Conservation (phyloP, 2,329 filamentous ascomycete species). For the Trichoderma polysporum region DNA sequence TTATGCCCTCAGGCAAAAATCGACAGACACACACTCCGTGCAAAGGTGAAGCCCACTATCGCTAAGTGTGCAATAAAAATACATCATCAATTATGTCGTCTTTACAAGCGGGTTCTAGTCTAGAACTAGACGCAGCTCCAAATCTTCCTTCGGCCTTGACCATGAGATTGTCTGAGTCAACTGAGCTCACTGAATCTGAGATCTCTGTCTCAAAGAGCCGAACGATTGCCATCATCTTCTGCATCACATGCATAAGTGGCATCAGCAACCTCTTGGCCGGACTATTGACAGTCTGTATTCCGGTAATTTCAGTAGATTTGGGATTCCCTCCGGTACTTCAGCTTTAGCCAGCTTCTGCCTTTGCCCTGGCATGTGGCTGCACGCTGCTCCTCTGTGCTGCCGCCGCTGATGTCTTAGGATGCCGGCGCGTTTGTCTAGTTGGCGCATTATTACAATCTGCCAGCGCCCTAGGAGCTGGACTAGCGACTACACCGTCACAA, state of each 20-base stretch:
- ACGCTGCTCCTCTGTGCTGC: slow-evolving; percentile 13
- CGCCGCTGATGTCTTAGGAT: slow-evolving; percentile 6
- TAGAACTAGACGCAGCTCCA: neutral
- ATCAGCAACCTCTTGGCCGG: slow-evolving; percentile 16
- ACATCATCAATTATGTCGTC: neutral
- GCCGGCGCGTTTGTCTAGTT: neutral
- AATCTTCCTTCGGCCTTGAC: neutral
- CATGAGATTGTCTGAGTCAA: neutral
- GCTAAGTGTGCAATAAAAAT: neutral
- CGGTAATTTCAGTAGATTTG: slow-evolving; percentile 12
- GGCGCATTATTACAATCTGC: neutral
- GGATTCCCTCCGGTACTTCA: neutral
- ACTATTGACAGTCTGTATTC: slow-evolving; percentile 20
- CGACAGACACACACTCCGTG: no score
- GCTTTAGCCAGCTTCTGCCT: neutral
- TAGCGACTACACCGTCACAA: slow-evolving; percentile 12
- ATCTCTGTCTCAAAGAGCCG: neutral
- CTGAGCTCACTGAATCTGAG: neutral
- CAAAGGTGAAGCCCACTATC: no score
- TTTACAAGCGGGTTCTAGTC: neutral
- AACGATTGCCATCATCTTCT: slow-evolving; percentile 10
- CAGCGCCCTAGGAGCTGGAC: neutral
- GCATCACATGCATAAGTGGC: neutral
- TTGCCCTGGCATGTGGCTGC: slow-evolving; percentile 13
- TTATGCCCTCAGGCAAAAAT: no score